Evolutionary conservation across 768 basidiomycete species (phyloP), one percentile per base, ranked within the genome.

Genomic region (Lactarius indigo): DNA sequence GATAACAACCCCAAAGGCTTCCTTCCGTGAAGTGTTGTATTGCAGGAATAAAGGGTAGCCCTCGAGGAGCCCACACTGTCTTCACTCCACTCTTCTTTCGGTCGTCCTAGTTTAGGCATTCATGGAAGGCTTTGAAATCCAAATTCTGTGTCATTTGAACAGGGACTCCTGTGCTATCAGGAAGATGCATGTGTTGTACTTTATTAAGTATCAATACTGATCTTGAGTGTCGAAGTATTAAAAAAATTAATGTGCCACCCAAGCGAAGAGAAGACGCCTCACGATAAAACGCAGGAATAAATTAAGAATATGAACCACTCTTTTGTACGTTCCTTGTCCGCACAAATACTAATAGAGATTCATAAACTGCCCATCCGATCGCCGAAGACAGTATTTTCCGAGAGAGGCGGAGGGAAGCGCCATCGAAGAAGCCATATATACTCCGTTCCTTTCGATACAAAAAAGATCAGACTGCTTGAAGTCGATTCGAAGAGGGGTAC

Each of bases 361-460:
- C 95, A 69, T 95, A 97, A 0, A 94, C 90, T 2, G 86, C 90
- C 95, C 95, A 97, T 3, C 88, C 93, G 66, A 97, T 91, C 0
- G 88, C 88, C n/a, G 92, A 93, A 71, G 91, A 92, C 17, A 92
- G 76, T 7, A 96, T 87, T 75, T 98, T 98, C 44, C 94, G 84
- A 4, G 88, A 88, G 72, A 96, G 82, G 13, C 95, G 86, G 35
- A 98, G 80, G 3, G 89, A 87, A 20, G 87, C 84, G 2, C 95
- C 95, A 65, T 94, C 94, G 72, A 96, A 92, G 76, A 94, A 94
- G 0, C 95, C 95, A 8, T 71, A 42, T 2, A 88, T 31, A 0
- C 94, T 94, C 18, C 93, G 88, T 83, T 92, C 89, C 92, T 96
- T 69, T 1, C 35, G 41, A 70, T 28, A 59, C 59, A 37, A n/a